Base-by-base conservation (phyloP, 148 eudicot genomes). In the Persicaria tinctoria region DNA sequence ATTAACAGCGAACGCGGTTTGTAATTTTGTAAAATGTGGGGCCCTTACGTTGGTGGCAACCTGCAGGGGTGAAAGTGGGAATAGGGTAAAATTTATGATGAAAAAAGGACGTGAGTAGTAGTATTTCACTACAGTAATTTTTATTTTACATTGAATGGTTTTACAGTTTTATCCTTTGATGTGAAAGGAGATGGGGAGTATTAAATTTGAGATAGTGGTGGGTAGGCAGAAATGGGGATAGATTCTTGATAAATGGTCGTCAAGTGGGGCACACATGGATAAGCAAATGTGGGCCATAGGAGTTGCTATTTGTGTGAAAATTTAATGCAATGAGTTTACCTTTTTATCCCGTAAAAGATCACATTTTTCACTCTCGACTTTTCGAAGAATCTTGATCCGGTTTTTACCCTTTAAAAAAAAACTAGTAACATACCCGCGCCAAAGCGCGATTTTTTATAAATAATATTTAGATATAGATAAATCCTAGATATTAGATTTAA, bases 21-120 rank as follows among this genome's bases (percentile, higher is more conserved):
- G 70, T 66, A 66, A 66, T 8, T 63, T 14, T 66, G 70, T 66
- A 66, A 66, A 66, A 66, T 66, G 70, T 44, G 70, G 70, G 47
- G 47, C 14, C 70, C 48, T 66, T 41, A 32, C 41, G 48, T 41
- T 5, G 9, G 2, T 38, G 0, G 5, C 8, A 10, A 9, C 5
- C 68, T 57, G 32, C 63, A 18, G 32, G 59, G 45, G 16, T 23
- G 12, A 32, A 27, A 63, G 5, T 32, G 18, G 70, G 47, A 66
- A 66, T 27, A 66, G 70, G 47, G 44, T 60, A 44, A 44, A 41
- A 41, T 41, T 32, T 32, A 32, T 32, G 2, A 66, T 64, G 16
- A 64, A 64, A 17, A 18, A 8, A 9, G 54, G 20, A 55, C 32
- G 12, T 63, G 27, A 16, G 18, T 55, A n/a, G n/a, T 14, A 14